Evolutionary conservation across 2,329 filamentous ascomycete genomes (phyloP).

Genomic region (Knufia fluminis): DNA sequence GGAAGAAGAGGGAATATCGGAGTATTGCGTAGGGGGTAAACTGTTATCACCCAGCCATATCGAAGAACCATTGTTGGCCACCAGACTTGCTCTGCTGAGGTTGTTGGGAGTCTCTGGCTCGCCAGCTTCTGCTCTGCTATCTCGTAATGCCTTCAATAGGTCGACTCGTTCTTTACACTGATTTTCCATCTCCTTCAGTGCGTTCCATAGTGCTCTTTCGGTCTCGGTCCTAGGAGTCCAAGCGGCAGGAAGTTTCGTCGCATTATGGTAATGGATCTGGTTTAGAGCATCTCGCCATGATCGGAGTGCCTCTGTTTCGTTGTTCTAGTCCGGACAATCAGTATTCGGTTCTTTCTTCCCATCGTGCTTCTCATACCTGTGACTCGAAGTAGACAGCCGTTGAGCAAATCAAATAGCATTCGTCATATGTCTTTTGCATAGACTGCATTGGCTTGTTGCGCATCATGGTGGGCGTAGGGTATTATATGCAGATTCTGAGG

Average conservation of each 20-base stretch:
- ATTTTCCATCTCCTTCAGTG: constrained; percentile 69
- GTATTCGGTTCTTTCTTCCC: not conserved
- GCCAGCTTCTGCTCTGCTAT: constrained; percentile 44
- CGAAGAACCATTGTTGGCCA: not conserved
- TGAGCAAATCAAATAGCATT: constrained; percentile 88
- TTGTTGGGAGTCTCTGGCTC: constrained; percentile 14
- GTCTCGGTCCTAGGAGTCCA: constrained; percentile 69
- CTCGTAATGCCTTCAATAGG: constrained; percentile 68
- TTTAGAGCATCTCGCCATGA: constrained; percentile 85
- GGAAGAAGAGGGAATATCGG: constrained; percentile 54
- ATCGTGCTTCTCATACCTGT: constrained; percentile 50
- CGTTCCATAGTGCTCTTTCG: constrained; percentile 72
- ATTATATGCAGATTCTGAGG: not conserved
- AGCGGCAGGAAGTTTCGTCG: constrained; percentile 60
- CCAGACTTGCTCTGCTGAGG: not conserved
- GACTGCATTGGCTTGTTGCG: constrained; percentile 55
- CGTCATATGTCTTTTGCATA: constrained; percentile 95
- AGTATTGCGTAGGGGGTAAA: constrained; percentile 69
- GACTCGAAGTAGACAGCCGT: constrained; percentile 94
- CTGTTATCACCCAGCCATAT: constrained; percentile 71
- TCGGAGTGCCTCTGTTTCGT: constrained; percentile 80
- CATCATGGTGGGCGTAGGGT: constrained; percentile 34
- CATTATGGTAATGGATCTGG: constrained; percentile 78
- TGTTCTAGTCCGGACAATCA: constrained; percentile 50
- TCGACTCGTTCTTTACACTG: constrained; percentile 93